phyloP scores from a whole-genome alignment of 805 yeast species.

The Saturnispora bothae region DNA sequence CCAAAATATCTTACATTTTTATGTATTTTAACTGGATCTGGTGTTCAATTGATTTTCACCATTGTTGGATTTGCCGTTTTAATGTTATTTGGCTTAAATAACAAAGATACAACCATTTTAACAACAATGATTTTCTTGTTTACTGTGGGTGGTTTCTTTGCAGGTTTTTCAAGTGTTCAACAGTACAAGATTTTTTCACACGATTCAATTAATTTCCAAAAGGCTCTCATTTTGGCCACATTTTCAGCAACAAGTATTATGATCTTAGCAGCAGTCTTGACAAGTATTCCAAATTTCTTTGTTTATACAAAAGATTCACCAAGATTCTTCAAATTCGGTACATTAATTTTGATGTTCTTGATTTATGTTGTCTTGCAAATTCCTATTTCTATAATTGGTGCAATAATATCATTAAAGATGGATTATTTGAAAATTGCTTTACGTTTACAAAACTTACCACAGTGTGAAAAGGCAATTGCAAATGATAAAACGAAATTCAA shows the following conservation, averaged over 20 bases:
- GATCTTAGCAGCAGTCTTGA: conserved; percentile 35
- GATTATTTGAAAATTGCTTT: conserved; percentile 16
- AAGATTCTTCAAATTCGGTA: conserved; percentile 67
- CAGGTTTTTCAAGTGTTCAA: conserved; percentile 64
- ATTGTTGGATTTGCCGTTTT: conserved; percentile 49
- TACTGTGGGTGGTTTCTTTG: conserved; percentile 59
- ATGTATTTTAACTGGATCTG: conserved; percentile 56
- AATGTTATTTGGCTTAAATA: conserved; percentile 40
- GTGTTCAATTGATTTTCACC: conserved; percentile 62
- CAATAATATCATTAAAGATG: conserved; percentile 29
- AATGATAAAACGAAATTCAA: too few species aligned
- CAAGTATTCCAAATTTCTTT: conserved; percentile 51
- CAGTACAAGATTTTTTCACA: conserved; percentile 46
- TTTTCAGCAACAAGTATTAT: conserved; percentile 42
- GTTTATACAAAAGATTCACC: conserved; percentile 73
- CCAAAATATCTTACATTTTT: conserved; percentile 42
- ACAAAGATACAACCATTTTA: conserved; percentile 34
- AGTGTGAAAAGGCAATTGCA: conserved; percentile 1
- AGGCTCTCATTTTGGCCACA: conserved; percentile 27
- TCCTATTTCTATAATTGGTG: conserved; percentile 72
- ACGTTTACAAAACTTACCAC: conserved; percentile 20
- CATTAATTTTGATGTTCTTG: conserved; percentile 48
- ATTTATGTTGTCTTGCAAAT: conserved; percentile 57
- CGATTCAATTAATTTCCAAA: conserved; percentile 27
- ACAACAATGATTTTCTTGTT: conserved; percentile 51